These are phyloP conservation scores for Pyrenochaeta sp. DNA, from an alignment of 2,329 filamentous ascomycete genomes.

Conservation along the genomic window DNA sequence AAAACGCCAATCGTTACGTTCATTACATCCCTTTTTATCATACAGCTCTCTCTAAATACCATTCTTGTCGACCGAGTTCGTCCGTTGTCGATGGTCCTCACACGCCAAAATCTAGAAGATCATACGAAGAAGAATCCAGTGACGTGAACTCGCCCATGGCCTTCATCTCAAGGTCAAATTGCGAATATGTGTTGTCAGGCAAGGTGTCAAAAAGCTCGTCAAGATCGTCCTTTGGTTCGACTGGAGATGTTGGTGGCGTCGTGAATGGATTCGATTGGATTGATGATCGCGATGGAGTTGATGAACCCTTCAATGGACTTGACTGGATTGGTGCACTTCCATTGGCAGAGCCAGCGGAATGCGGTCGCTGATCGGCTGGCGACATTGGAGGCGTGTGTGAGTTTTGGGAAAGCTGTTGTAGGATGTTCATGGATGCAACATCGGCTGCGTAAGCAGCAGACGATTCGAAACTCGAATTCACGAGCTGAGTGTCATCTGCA, in stretches of 20 bases:
- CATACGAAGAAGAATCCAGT: conserved; percentile 40
- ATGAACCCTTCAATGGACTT: conserved; percentile 39
- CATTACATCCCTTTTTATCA: conserved; percentile 35
- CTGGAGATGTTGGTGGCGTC: conserved; percentile 49
- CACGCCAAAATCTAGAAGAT: conserved; percentile 47
- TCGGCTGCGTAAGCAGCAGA: conserved; percentile 40
- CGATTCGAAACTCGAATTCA: conserved; percentile 38
- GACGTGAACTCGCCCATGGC: conserved; percentile 47
- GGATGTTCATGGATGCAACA: conserved; percentile 42
- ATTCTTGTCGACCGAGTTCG: conserved; percentile 1
- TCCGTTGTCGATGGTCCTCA: conserved; percentile 17
- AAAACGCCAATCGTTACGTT: conserved; percentile 37
- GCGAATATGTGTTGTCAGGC: conserved; percentile 44
- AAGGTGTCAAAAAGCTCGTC: conserved; percentile 46
- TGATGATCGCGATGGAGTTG: conserved; percentile 45
- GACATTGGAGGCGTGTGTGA: conserved; percentile 50
- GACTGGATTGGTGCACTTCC: conserved; percentile 28
- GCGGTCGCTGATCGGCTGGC: conserved; percentile 40
- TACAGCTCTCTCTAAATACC: conserved; percentile 32
- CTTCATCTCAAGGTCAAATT: conserved; percentile 51
- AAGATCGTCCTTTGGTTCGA: conserved; percentile 42
- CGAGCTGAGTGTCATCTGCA: conserved; percentile 28
- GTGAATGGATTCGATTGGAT: conserved; percentile 49
- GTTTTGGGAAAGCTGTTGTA: conserved; percentile 47
- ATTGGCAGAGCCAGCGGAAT: conserved; percentile 34